Conservation (phyloP, 2,329 filamentous ascomycete species). For the Trichophyton verrucosum region DNA sequence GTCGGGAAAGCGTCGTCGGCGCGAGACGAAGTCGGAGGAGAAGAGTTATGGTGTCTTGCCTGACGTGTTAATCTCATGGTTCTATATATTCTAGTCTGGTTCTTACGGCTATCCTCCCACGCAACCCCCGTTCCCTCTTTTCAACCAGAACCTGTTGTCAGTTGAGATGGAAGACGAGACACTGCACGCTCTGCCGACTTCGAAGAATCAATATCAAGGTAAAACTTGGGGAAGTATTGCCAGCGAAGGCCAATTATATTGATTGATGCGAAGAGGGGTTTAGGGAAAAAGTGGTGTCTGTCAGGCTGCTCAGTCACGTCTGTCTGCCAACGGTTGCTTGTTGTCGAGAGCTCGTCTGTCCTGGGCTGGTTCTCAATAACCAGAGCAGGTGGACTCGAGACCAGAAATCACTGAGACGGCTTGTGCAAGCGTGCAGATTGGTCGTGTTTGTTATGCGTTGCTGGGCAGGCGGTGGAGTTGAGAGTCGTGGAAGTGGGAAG, state of each 20-base stretch:
- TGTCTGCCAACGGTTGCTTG: neutral
- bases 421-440: neutral
- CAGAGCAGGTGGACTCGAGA: neutral
- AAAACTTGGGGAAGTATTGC: neutral
- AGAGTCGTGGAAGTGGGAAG: neutral
- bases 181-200: neutral
- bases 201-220: neutral
- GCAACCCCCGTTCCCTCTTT: neutral
- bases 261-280: neutral
- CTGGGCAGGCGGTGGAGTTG: neutral
- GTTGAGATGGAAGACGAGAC: slow-evolving; percentile 1
- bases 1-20: slow-evolving; percentile 64
- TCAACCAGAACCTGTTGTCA: neutral
- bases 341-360: neutral
- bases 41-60: slow-evolving; percentile 30
- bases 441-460: neutral
- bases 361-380: neutral
- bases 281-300: neutral
- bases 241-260: slow-evolving; percentile 2
- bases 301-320: slow-evolving; percentile 1
- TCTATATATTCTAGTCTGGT: slow-evolving; percentile 36
- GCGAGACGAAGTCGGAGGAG: slow-evolving; percentile 16
- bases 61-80: slow-evolving; percentile 48
- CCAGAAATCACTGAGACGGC: neutral
- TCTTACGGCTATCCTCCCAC: slow-evolving; percentile 39